phyloP scores from a whole-genome alignment of 192 early-diverging fungal species.

The Linnemannia schmuckeri region DNA sequence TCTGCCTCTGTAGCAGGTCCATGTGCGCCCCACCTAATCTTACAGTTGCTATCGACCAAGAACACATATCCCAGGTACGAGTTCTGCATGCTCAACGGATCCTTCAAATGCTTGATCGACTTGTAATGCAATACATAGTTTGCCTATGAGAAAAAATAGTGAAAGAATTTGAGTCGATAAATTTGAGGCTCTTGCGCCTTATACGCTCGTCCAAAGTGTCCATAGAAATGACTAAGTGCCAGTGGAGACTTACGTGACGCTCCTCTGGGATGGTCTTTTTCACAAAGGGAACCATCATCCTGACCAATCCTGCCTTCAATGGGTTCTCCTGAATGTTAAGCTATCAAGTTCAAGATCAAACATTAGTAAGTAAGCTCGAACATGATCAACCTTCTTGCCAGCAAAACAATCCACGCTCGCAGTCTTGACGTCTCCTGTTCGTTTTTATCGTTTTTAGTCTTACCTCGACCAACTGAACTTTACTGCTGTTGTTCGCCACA shows the following conservation, averaged over 20 bases:
- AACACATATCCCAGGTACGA: constrained; percentile 69
- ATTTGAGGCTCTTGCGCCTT: neutral
- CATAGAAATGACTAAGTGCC: neutral
- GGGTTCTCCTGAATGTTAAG: constrained; percentile 71
- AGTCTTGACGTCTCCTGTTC: too few relatives aligned
- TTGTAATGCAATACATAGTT: constrained; percentile 65
- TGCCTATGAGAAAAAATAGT: constrained; percentile 26
- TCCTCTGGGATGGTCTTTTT: constrained; percentile 56
- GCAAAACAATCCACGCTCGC: too few relatives aligned
- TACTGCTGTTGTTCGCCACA: constrained; percentile 1
- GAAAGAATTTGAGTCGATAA: neutral
- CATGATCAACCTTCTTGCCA: too few relatives aligned
- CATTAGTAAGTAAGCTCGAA: too few relatives aligned
- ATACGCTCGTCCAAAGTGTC: too few relatives aligned
- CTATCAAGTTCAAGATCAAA: constrained; percentile 21
- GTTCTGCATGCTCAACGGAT: constrained; percentile 66
- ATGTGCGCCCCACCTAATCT: constrained; percentile 70
- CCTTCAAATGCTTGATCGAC: constrained; percentile 60
- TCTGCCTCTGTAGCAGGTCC: constrained; percentile 60
- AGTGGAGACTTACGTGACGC: constrained; percentile 50
- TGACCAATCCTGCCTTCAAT: constrained; percentile 60
- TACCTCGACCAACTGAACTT: constrained; percentile 65
- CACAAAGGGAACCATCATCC: constrained; percentile 65
- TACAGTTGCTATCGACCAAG: constrained; percentile 67
- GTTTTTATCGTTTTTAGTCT: neutral